phyloP scores from a whole-genome alignment of 1,139 yeast genomes.

The Protomyces arabidopsidicola region DNA sequence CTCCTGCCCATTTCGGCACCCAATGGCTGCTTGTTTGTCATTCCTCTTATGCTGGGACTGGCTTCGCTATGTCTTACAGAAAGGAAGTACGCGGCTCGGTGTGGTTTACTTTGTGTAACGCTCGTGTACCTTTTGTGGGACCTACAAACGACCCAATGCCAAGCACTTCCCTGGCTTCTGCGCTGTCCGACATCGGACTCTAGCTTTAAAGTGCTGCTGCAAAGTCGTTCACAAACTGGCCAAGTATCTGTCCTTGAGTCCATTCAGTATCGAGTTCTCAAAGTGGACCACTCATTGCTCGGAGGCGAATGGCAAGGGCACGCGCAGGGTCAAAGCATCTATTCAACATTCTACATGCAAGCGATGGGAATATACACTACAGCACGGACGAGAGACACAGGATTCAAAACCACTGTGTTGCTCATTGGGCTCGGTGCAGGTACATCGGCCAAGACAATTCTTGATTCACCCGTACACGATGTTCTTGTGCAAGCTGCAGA shows the following conservation, averaged over 20 bases:
- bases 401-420: constrained; percentile 3
- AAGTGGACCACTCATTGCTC: constrained; percentile 19
- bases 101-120: not conserved
- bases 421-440: constrained; percentile 22
- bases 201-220: not conserved
- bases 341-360: constrained; percentile 23
- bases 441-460: constrained; percentile 11
- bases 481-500: not conserved
- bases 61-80: not conserved
- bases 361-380: constrained; percentile 10
- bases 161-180: not conserved
- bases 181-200: not conserved
- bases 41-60: not conserved
- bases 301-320: constrained; percentile 19
- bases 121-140: not conserved
- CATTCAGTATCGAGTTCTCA: constrained; percentile 10
- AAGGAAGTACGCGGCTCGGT: not conserved
- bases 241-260: constrained; percentile 14
- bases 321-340: constrained; percentile 11
- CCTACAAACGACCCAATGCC: not conserved
- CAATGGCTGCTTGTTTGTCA: not conserved
- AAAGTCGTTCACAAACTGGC: constrained; percentile 12
- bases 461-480: not conserved
- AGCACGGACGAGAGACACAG: not conserved
- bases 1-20: not conserved